Base-by-base conservation (phyloP, 2,329 filamentous ascomycete species). In the Talaromyces amestolkiae region DNA sequence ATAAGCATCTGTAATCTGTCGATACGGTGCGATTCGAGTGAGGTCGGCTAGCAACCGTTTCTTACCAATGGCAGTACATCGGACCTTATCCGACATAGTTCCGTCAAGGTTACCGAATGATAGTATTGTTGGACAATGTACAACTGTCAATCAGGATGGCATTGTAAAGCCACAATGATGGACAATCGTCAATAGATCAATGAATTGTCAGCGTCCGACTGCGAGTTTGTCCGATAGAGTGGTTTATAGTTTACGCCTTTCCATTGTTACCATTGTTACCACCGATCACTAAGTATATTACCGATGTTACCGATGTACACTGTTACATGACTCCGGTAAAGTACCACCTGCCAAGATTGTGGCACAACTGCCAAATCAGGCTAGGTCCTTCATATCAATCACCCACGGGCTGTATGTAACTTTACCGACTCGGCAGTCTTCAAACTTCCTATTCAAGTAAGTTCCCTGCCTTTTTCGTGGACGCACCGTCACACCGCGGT, bases 1-100 rank as follows among this genome's bases (percentile, higher is more conserved):
- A 43, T 45, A 59, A 59, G 37, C 56, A 59, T 59, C 56, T n/a
- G 37, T 27, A 43, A 56, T 37, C 53, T 37, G 15, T 43, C n/a
- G 3, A 19, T 47, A 41, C 27, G 27, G 27, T 31, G 27, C 27
- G 27, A 31, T 31, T 27, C 22, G 47, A 27, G 11, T 47, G 45
- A 47, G 22, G 13, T 10, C 45, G 45, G 45, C 13, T 24, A 49
- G 45, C 3, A 22, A 17, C 49, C 7, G 24, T 53, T 31, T 51
- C 24, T 51, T 51, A 51, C 47, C 22, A 22, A 49, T 49, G 45
- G 8, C 11, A 33, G 17, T 17, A 51, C 47, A 9, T 51, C 47
- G 47, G 47, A 51, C 47, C 22, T 17, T n/a, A 53, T 3, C 49
- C 49, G 49, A 53, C 45, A 24, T 31, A 31, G 27, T 31, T 31